phyloP scores from a whole-genome alignment of 305 asterid species.

The Fraxinus velutina region DNA sequence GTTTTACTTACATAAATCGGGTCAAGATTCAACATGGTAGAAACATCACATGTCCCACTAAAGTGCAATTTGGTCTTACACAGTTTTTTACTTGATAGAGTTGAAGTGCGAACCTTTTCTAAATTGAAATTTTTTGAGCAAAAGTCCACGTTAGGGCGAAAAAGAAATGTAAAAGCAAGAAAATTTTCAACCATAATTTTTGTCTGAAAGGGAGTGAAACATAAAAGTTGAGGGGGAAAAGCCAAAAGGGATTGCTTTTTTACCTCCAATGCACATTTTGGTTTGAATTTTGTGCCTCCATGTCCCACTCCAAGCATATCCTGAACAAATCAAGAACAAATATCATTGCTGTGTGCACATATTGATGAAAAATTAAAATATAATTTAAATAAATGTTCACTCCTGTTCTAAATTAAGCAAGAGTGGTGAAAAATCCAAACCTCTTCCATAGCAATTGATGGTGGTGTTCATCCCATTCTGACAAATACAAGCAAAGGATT shows the following conservation, averaged over 20 bases:
- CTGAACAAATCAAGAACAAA: slow-evolving; percentile 39
- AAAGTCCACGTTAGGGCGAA: slow-evolving; percentile 17
- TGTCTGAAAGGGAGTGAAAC: slow-evolving; percentile 22
- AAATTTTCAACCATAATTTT: slow-evolving; percentile 20
- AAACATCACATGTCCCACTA: neutral
- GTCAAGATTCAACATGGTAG: neutral
- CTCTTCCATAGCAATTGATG: slow-evolving; percentile 62
- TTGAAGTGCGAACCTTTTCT: slow-evolving; percentile 7
- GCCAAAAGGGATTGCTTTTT: slow-evolving; percentile 21
- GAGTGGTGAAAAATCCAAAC: slow-evolving; percentile 20
- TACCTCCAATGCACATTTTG: slow-evolving; percentile 48
- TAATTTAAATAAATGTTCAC: neutral
- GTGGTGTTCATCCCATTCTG: slow-evolving; percentile 52
- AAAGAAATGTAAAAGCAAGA: slow-evolving; percentile 29
- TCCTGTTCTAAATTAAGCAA: neutral
- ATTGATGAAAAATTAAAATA: neutral
- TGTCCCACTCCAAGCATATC: slow-evolving; percentile 49
- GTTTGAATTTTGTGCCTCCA: slow-evolving; percentile 46
- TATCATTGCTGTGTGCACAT: neutral
- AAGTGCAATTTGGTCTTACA: neutral
- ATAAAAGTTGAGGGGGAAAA: slow-evolving; percentile 2
- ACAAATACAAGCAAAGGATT: slow-evolving; percentile 56
- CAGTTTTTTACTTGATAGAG: neutral
- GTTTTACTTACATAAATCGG: neutral
- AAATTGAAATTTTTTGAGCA: neutral